Conservation (phyloP, 2,329 filamentous ascomycete species). For the Aureobasidium melanogenum region DNA sequence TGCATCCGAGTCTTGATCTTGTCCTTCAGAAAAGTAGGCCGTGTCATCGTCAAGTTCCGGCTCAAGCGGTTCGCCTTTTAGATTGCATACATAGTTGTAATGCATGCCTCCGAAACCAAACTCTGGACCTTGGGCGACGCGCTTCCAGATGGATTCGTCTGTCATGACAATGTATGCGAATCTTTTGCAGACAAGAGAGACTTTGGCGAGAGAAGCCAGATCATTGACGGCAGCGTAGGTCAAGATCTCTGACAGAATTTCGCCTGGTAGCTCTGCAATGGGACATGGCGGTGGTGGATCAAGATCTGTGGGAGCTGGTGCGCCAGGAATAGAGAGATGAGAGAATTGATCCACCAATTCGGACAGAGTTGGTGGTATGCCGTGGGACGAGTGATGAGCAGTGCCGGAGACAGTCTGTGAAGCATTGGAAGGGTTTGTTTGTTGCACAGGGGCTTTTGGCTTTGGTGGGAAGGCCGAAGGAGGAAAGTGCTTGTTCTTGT, state of each 20-base stretch:
- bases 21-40: constrained; percentile 1
- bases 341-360: constrained; percentile 73
- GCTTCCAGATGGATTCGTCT: constrained; percentile 81
- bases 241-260: constrained; percentile 75
- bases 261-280: constrained; percentile 67
- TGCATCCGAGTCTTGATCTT: neutral
- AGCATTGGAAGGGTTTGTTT: constrained; percentile 41
- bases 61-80: constrained; percentile 39
- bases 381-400: constrained; percentile 47
- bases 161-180: constrained; percentile 76
- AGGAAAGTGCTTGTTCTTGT: constrained; percentile 87
- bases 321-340: constrained; percentile 56
- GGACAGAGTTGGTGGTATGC: constrained; percentile 44
- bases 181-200: constrained; percentile 75
- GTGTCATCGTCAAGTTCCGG: constrained; percentile 16
- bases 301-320: constrained; percentile 61
- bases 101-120: constrained; percentile 80
- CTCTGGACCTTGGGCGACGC: constrained; percentile 58
- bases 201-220: constrained; percentile 64
- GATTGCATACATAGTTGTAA: constrained; percentile 61
- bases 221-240: constrained; percentile 63
- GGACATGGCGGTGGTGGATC: constrained; percentile 69
- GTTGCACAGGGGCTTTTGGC: constrained; percentile 16
- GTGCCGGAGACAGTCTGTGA: constrained; percentile 44
- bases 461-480: constrained; percentile 47